These are phyloP conservation scores for Ophiocordyceps camponoti-leonardi DNA, from an alignment of 2,329 filamentous ascomycete species.

Conservation along the genomic window DNA sequence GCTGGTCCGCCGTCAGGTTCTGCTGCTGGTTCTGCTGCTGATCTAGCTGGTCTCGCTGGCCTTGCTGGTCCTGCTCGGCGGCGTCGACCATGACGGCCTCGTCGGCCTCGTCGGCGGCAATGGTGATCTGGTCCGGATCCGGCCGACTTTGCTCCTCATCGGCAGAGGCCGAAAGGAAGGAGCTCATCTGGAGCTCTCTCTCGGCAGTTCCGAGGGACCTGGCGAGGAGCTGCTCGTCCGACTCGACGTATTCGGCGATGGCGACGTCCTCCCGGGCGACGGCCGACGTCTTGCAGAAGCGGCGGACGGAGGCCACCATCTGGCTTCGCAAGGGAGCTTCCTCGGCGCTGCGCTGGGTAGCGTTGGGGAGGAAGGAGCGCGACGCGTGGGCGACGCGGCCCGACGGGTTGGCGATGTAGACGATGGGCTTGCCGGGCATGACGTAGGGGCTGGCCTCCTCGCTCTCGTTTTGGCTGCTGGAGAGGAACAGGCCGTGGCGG, in stretches of 20 bases:
- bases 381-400: slow-evolving; percentile 32
- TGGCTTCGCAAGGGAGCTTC: slow-evolving; percentile 17
- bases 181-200: slow-evolving; percentile 14
- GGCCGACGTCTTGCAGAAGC: slow-evolving; percentile 18
- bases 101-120: slow-evolving; percentile 9
- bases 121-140: background rate
- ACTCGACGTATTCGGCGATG: slow-evolving; percentile 14
- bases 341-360: slow-evolving; percentile 15
- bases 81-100: slow-evolving; percentile 4
- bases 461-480: slow-evolving; percentile 25
- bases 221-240: slow-evolving; percentile 15
- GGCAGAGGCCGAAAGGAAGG: slow-evolving; percentile 8
- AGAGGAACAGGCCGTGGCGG: slow-evolving; percentile 33
- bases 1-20: no score
- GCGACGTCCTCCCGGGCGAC: slow-evolving; percentile 16
- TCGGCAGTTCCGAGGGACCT: slow-evolving; percentile 18
- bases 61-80: background rate
- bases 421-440: slow-evolving; percentile 28
- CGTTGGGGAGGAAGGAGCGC: slow-evolving; percentile 20
- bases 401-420: slow-evolving; percentile 28
- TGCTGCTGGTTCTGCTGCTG: no score
- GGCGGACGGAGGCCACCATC: slow-evolving; percentile 16
- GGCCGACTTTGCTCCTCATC: slow-evolving; percentile 10
- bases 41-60: no score
- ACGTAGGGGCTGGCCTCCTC: slow-evolving; percentile 22